These are phyloP conservation scores for Sporisorium sorghi DNA, from an alignment of 1,284 basidiomycete species.

Conservation along the genomic window DNA sequence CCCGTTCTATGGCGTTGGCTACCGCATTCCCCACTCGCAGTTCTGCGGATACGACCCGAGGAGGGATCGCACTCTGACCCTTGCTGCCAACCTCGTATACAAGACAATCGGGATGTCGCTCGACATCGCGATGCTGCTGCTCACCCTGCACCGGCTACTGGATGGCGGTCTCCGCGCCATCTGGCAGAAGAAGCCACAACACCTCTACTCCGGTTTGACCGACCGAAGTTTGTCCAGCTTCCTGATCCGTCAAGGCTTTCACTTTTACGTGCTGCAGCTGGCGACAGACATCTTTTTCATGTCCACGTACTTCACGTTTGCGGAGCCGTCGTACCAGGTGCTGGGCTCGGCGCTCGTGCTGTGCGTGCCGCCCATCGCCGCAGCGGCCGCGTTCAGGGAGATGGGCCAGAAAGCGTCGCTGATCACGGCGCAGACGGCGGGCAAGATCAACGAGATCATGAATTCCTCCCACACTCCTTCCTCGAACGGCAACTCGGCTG, in stretches of 20 bases:
- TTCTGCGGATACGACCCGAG: constrained; percentile 44
- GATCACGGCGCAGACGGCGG: constrained; percentile 9
- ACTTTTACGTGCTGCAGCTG: constrained; percentile 37
- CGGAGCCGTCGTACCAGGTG: constrained; percentile 29
- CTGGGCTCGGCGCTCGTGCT: constrained; percentile 29
- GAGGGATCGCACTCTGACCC: constrained; percentile 13
- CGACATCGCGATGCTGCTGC: constrained; percentile 35
- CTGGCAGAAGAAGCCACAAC: constrained; percentile 16
- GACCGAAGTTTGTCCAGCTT: constrained; percentile 29
- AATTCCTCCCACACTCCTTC: constrained; percentile 23
- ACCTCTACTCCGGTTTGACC: constrained; percentile 16
- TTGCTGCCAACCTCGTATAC: constrained; percentile 29
- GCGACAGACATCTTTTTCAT: constrained; percentile 41
- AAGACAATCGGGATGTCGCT: constrained; percentile 31
- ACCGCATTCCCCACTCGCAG: constrained; percentile 24
- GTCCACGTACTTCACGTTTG: constrained; percentile 29
- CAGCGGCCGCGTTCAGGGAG: constrained; percentile 40
- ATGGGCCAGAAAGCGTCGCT: constrained; percentile 41
- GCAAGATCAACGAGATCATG: constrained; percentile 43
- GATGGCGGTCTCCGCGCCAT: constrained; percentile 39
- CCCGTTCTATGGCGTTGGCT: constrained; percentile 39
- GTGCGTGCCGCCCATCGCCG: constrained; percentile 40
- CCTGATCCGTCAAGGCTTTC: constrained; percentile 44
- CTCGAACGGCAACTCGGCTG: constrained; percentile 22
- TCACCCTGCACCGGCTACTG: constrained; percentile 45